Base-by-base conservation (phyloP, 2,329 filamentous ascomycete genomes). In the Drechslerella coelobrocha region DNA sequence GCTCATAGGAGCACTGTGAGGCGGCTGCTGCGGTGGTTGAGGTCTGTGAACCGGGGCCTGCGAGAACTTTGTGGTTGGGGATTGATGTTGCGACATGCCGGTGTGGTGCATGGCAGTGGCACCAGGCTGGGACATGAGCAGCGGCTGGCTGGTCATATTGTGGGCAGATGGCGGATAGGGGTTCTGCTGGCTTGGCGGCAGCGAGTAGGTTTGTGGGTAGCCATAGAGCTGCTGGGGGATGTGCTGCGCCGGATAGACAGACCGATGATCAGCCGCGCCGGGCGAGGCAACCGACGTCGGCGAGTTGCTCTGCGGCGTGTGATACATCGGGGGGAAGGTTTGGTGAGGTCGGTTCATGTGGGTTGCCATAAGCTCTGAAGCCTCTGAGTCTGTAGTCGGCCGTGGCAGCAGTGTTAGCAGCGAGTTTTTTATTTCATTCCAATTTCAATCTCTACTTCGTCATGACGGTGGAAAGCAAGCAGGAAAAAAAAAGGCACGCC, bases 251-350 rank as follows among this genome's bases (percentile, higher is more conserved):
- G 87, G 82, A 79, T 97, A 97, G 78, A 97, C 85, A 76, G 87
- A 88, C 75, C 92, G 85, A 77, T 93, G 91, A 78, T 97, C 93
- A 80, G 96, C 92, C 62, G 87, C 85, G 65, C 92, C 91, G 21
- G 91, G 89, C 31, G 93, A 97, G 73, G 92, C 90, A 76, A 97
- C 92, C 54, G 92, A 96, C 39, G 91, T 91, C 52, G 93, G 93
- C 61, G 93, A 96, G 80, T 93, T 96, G 62, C 92, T 96, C 81
- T 97, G 92, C 61, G 92, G 92, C 17, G 92, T 95, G 79, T 97
- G 91, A 79, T 97, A 97, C 78, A 96, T 96, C 71, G 91, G 91
- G 75, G 92, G 92, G 78, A 95, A 96, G 50, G 83, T 79, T 72
- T 72, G 68, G 60, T 72, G 68, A 73, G 84, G 80, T 75, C 86